Base-by-base conservation (phyloP, 148 eudicot genomes). In the Camellia japonica region DNA sequence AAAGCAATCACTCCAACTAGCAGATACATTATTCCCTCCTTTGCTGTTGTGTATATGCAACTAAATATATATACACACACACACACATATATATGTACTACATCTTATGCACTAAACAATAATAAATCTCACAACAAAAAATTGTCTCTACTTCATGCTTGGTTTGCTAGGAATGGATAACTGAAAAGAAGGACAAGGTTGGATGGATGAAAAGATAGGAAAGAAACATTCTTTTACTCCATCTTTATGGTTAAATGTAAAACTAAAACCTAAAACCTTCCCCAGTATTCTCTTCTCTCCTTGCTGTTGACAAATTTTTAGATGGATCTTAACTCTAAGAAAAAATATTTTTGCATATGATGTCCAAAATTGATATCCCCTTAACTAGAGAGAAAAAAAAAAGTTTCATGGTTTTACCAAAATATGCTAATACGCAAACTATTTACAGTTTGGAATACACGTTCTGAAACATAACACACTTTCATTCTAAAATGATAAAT, bases 1-100 rank as follows among this genome's bases (percentile, higher is more conserved):
- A 68, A 73, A 73, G 52, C 73, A 56, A 43, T 38, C 70, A 30
- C 2, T 42, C 30, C 51, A 74, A 67, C 66, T 74, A 74, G 11
- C 20, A 9, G 52, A 44, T 61, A 43, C 58, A 11, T 38, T 9
- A 46, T 14, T 62, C 47, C 54, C 67, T 62, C 56, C 41, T 54
- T 11, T 38, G 54, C 3, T 16, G 16, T 30, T 11, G 41, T 66
- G 47, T 14, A 66, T 30, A 66, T 66, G 42, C 2, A 10, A 71
- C 7, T 7, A 52, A 20, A 44, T 30, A 44, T 47, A 20, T 14
- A 63, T 23, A 76, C 3, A 47, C 6, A 20, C 43, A n/a, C n/a
- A 58, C 13, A 6, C 30, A 49, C 9, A 30, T 30, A 13, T 55
- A n/a, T 46, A 69, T 56, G 16, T 6, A 69, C 6, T 44, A 68